phyloP scores from a whole-genome alignment of 495 filamentous ascomycete species.

The Thozetella sp. region DNA sequence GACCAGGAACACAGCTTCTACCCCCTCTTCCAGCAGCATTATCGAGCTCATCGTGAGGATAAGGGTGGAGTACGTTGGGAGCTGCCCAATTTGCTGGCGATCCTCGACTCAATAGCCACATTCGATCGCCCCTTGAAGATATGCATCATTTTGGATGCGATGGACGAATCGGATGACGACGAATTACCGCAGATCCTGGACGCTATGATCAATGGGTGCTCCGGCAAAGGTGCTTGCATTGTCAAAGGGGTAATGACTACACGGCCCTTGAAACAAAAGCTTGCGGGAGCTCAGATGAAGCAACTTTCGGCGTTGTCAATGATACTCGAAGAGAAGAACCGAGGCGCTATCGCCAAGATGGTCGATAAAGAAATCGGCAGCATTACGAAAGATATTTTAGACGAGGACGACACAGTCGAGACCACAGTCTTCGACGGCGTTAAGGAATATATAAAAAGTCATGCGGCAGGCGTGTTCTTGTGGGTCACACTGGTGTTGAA shows the following conservation, averaged over 20 bases:
- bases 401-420: neutral
- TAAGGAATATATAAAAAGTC: neutral
- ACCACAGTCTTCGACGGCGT: neutral
- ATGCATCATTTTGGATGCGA: neutral
- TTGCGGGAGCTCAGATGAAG: neutral
- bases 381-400: neutral
- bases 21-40: neutral
- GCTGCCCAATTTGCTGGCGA: neutral
- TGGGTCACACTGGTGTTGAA: neutral
- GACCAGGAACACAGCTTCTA: neutral
- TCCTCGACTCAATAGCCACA: neutral
- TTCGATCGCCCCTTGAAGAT: neutral
- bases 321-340: neutral
- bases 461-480: neutral
- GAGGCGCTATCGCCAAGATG: neutral
- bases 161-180: neutral
- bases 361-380: neutral
- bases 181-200: neutral
- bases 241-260: neutral
- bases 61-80: neutral
- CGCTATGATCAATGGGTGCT: neutral
- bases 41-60: neutral
- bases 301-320: neutral
- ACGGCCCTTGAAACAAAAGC: neutral
- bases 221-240: neutral